Percentiles rank a stretch among this genome's conserved stretches.
These are phyloP conservation scores for Chenopodium suecicum DNA, from an alignment of 148 eudicot species.

Conservation along the genomic window DNA sequence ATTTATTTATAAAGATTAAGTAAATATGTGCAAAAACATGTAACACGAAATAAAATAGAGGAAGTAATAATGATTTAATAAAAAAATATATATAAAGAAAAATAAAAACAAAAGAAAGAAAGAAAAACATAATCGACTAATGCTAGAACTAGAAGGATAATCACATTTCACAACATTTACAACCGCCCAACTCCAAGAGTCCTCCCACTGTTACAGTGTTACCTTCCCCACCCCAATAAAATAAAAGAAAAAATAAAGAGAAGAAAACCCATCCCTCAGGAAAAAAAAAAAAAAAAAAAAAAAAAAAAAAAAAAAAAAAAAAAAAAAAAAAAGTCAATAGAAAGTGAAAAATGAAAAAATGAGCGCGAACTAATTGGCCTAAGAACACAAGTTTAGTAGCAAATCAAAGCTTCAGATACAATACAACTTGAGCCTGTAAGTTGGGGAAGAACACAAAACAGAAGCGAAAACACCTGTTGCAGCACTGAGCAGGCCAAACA, in stretches of 20 bases:
- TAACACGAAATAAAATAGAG: too few species aligned
- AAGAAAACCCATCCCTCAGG: background rate
- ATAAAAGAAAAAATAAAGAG: background rate
- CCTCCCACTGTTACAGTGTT: background rate
- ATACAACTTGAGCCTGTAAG: conserved; percentile 26
- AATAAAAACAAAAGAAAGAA: too few species aligned
- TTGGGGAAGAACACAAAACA: conserved; percentile 24
- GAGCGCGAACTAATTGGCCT: conserved; percentile 12
- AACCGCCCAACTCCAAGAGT: conserved; percentile 14
- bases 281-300: background rate
- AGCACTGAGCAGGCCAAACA: conserved; percentile 16
- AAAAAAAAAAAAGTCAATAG: background rate
- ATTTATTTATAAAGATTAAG: too few species aligned
- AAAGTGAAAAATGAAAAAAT: conserved; percentile 3
- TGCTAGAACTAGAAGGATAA: conserved; percentile 9
- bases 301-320: background rate
- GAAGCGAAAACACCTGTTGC: conserved; percentile 20
- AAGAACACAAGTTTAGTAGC: conserved; percentile 6
- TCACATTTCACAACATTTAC: conserved; percentile 35
- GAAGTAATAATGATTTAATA: too few species aligned
- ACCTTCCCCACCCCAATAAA: background rate
- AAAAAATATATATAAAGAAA: too few species aligned
- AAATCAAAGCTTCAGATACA: conserved; percentile 18
- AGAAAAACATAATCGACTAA: background rate
- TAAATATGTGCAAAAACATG: too few species aligned